Base-by-base conservation (phyloP, 805 yeast genomes). In the Pichia occidentalis region DNA sequence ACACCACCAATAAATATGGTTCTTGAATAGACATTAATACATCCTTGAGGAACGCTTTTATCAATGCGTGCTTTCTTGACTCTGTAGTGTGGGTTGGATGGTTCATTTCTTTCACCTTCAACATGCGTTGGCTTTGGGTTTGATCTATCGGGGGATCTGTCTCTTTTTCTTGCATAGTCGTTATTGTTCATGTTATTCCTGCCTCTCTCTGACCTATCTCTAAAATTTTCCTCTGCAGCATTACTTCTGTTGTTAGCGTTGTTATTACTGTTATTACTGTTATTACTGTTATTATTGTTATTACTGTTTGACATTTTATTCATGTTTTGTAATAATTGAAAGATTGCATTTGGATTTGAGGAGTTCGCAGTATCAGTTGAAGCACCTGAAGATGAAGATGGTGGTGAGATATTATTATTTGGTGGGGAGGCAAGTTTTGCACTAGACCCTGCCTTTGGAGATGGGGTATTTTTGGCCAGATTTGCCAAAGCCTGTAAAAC, bases 1-100 rank as follows among this genome's bases (percentile, higher is more conserved):
- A 92, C 85, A 54, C 97, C 97, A 34, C 97, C 97, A 43, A 92
- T 79, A 53, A 92, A 92, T 42, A 92, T 65, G 0, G 98, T 92
- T 63, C 98, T 78, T 37, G 95, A 82, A 50, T 74, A 72, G 2
- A 90, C 96, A 55, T 81, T 83, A 50, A 90, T 73, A 29, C 81
- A 71, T 29, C 87, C 95, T 32, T 77, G 75, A 2, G 95, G 92
- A 40, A 87, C 63, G 10, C 73, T 61, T 27, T 73, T 71, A 59
- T 88, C 97, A 53, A 69, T 70, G 9, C 79, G 71, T 30, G 86
- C 80, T 40, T 74, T 75, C 52, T 77, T 77, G n/a, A 80, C 80
- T 60, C 95, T 76, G 59, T 65, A 83, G 60, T 84, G 87, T 3
- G 83, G 78, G 36, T 78, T 80, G 3, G 84, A 80, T 27, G 84